Conservation (phyloP, 2,329 filamentous ascomycete genomes). For the Tolypocladium ovalisporum region DNA sequence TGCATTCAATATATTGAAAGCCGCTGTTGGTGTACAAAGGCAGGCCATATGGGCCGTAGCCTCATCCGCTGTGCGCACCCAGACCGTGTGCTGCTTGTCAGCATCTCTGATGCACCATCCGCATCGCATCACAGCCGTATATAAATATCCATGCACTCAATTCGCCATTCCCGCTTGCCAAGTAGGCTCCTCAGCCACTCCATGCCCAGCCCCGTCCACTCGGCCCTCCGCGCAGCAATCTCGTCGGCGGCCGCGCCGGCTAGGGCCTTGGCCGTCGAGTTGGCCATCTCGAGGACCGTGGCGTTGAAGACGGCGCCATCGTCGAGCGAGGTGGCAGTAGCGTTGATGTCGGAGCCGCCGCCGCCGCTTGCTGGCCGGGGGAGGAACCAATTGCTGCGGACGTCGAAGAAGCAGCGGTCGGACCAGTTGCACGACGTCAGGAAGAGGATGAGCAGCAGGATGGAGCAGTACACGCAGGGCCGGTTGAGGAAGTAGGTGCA, state of each 20-base stretch:
- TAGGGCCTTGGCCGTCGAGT: conserved; percentile 59
- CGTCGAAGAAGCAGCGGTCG: conserved; percentile 86
- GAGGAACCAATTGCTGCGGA: conserved; percentile 86
- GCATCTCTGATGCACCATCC: not conserved
- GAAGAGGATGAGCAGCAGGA: conserved; percentile 90
- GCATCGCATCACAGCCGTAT: conserved; percentile 44
- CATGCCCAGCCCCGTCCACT: conserved; percentile 67
- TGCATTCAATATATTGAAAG: not conserved
- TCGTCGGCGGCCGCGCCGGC: conserved; percentile 57
- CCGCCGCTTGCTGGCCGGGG: conserved; percentile 50
- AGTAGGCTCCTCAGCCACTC: conserved; percentile 80
- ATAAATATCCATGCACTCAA: conserved; percentile 85
- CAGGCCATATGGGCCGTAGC: not conserved
- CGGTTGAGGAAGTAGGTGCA: conserved; percentile 95
- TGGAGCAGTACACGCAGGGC: conserved; percentile 94
- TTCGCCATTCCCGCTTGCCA: conserved; percentile 75
- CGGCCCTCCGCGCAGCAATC: conserved; percentile 39
- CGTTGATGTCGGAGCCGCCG: conserved; percentile 13
- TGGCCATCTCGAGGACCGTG: conserved; percentile 45
- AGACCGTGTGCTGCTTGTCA: not conserved
- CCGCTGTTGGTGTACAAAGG: not conserved
- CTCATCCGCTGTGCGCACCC: not conserved
- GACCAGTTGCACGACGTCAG: conserved; percentile 85
- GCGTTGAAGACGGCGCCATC: conserved; percentile 28
- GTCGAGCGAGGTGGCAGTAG: conserved; percentile 8